phyloP scores from a whole-genome alignment of 371 early-diverging fungal genomes.

The Rhizomucor pusillus region DNA sequence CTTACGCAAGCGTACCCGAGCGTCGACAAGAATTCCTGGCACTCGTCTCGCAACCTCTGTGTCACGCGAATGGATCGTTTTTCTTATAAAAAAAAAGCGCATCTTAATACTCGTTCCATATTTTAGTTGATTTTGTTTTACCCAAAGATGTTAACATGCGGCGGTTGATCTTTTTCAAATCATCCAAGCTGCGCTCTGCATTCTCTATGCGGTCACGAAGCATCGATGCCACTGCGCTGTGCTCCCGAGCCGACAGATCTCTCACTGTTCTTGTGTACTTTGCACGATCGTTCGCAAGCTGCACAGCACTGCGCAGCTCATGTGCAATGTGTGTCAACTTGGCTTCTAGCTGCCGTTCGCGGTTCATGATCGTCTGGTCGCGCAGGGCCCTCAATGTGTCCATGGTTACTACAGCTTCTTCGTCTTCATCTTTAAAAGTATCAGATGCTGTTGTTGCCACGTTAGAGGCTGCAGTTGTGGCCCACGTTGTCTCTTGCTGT shows the following conservation, averaged over 20 bases:
- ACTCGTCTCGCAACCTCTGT: slow-evolving; percentile 41
- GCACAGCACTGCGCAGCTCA: slow-evolving; percentile 17
- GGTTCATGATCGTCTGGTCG: background rate
- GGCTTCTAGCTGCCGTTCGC: slow-evolving; percentile 12
- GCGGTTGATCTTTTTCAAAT: slow-evolving; percentile 24
- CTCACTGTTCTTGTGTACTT: slow-evolving; percentile 39
- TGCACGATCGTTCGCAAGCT: slow-evolving; percentile 17
- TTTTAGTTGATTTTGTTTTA: slow-evolving; percentile 11
- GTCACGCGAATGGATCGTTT: slow-evolving; percentile 59
- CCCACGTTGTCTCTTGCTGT: background rate
- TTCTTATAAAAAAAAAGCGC: slow-evolving; percentile 17
- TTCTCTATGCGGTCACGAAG: slow-evolving; percentile 9
- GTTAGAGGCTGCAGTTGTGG: background rate
- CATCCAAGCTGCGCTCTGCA: slow-evolving; percentile 13
- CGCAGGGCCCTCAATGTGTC: no score
- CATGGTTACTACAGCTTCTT: background rate
- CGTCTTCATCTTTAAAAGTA: background rate
- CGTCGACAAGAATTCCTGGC: slow-evolving; percentile 44
- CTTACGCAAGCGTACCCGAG: slow-evolving; percentile 54
- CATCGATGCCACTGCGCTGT: slow-evolving; percentile 12
- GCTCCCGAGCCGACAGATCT: slow-evolving; percentile 24
- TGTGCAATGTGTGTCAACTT: slow-evolving; percentile 20
- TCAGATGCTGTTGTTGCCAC: background rate
- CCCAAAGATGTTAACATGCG: slow-evolving; percentile 28
- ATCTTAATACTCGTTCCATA: background rate